Percentiles rank a stretch among this genome's conserved stretches.
Evolutionary conservation across 441 rosid species (phyloP).

Genomic region (California macrophylla): DNA sequence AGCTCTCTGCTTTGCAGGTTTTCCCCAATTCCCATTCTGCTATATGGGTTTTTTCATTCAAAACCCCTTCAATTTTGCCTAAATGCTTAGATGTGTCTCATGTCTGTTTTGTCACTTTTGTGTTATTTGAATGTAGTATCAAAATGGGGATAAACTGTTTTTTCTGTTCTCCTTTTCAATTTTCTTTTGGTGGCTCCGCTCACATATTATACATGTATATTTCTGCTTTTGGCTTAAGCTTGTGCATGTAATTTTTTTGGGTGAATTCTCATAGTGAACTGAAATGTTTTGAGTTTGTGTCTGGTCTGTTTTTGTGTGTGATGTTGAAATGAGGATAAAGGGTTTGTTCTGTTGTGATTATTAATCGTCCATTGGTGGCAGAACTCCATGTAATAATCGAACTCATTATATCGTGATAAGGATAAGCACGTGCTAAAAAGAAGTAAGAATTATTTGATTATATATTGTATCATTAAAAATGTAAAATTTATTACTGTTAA

Average conservation of each 20-base stretch:
- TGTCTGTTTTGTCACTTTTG: neutral
- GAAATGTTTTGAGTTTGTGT: neutral
- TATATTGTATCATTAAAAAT: neutral
- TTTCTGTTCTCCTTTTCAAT: neutral
- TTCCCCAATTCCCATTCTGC: slow-evolving; percentile 7
- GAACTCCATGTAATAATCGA: neutral
- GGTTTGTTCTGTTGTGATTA: neutral
- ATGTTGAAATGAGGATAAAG: neutral
- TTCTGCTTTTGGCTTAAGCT: neutral
- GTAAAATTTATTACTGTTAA: neutral
- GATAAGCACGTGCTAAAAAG: neutral
- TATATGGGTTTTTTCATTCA: neutral
- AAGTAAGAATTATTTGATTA: neutral
- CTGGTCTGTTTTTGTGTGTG: neutral
- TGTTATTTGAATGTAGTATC: neutral
- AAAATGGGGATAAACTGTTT: neutral
- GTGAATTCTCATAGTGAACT: neutral
- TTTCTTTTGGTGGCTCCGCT: neutral
- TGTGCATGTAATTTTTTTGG: neutral
- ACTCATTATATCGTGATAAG: neutral
- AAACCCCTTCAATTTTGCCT: neutral
- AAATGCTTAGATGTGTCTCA: no score
- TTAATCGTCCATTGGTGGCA: neutral
- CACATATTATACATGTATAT: neutral
- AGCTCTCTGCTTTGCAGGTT: slow-evolving; percentile 74